Evolutionary conservation across 345 rosid species (phyloP).

Genomic region (Heritiera littoralis): DNA sequence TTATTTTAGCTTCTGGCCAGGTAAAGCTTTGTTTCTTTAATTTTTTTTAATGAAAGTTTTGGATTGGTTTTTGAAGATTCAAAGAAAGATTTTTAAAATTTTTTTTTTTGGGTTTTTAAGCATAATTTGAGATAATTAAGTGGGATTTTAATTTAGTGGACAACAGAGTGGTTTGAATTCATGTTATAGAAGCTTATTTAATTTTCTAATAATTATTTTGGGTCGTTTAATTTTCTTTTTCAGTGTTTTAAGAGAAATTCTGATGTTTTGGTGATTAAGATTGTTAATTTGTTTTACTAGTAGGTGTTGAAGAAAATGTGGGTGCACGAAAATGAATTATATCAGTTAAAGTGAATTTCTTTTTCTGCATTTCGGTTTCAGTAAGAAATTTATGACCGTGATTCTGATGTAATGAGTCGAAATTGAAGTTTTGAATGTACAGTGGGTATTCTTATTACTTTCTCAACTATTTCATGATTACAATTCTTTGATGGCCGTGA

Average conservation of each 20-base stretch:
- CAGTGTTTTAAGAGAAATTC: background rate
- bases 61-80: background rate
- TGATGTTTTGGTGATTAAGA: background rate
- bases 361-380: conserved; percentile 14
- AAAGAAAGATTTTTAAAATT: background rate
- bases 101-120: background rate
- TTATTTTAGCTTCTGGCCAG: conserved; percentile 85
- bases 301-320: conserved; percentile 26
- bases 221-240: background rate
- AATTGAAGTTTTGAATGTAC: conserved; percentile 15
- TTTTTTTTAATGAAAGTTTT: background rate
- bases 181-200: background rate
- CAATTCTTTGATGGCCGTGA: background rate
- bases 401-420: conserved; percentile 24
- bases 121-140: background rate
- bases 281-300: conserved; percentile 5
- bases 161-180: background rate
- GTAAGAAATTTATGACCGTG: conserved; percentile 4
- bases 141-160: background rate
- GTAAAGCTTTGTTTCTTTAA: conserved; percentile 38
- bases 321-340: background rate
- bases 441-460: background rate
- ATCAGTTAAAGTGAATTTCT: background rate
- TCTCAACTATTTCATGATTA: conserved; percentile 9
- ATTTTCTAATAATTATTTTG: background rate